phyloP scores from a whole-genome alignment of 768 basidiomycete genomes.

The Termitomyces titanicus region DNA sequence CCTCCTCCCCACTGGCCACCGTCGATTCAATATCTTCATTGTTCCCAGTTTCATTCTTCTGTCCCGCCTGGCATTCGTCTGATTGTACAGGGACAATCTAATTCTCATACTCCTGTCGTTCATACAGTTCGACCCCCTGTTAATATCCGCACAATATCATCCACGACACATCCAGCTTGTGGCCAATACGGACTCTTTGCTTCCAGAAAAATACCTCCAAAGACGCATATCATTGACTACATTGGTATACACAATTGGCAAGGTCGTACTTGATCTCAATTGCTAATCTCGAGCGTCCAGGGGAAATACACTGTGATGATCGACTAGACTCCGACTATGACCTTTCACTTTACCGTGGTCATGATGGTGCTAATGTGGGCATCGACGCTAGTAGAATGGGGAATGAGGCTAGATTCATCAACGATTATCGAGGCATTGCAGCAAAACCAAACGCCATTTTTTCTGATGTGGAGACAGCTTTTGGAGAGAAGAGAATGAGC shows the following conservation, averaged over 20 bases:
- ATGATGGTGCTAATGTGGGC: conserved; percentile 61
- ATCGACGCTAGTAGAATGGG: conserved; percentile 74
- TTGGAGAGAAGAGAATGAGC: conserved; percentile 72
- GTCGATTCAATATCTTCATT: conserved; percentile 49
- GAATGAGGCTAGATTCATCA: conserved; percentile 87
- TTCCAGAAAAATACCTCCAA: conserved; percentile 60
- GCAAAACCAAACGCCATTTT: conserved; percentile 70
- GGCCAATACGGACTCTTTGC: conserved; percentile 86
- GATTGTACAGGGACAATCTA: conserved; percentile 29
- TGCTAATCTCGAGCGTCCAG: conserved; percentile 28
- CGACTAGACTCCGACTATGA: conserved; percentile 82
- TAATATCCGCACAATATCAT: conserved; percentile 54
- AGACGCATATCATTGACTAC: conserved; percentile 74
- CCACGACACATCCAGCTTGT: conserved; percentile 63
- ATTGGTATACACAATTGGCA: conserved; percentile 31
- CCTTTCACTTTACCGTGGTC: conserved; percentile 66
- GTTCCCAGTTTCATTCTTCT: conserved; percentile 53
- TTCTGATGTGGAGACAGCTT: conserved; percentile 45
- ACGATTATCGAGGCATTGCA: conserved; percentile 84
- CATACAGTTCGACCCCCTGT: conserved; percentile 30
- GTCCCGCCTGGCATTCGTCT: conserved; percentile 40
- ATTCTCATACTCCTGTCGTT: neutral
- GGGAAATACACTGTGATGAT: conserved; percentile 79
- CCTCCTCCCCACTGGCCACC: conserved; percentile 35
- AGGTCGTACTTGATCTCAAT: neutral